Evolutionary conservation across 2,329 filamentous ascomycete genomes (phyloP), one percentile per base, ranked within the genome.

Genomic region (Pseudogymnoascus sp.): DNA sequence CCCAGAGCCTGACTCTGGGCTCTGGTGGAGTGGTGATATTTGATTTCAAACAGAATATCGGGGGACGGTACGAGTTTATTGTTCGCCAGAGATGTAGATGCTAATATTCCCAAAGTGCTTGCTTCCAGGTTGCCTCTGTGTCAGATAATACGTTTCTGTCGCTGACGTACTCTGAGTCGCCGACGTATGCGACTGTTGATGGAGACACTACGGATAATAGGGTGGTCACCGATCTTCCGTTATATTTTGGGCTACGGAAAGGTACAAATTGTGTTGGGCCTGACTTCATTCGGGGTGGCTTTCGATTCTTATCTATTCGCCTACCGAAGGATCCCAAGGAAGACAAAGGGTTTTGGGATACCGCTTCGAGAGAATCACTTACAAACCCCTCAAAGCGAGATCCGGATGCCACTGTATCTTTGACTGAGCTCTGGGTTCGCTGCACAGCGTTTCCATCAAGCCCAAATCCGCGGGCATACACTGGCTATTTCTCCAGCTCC

Each of bases 401-500:
- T 18, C 12, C 31, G 15, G n/a, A 31, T 27, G 37, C 18, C 25
- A 40, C 12, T 3, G 70, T 76, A 21, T 65, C 68, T 8, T 70
- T 77, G 35, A 70, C 69, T 7, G 67, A 69, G 31, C 61, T 77
- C 27, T 76, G 71, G 71, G 74, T 76, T 25, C 73, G 74, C 61
- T 77, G 73, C 67, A 76, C 75, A 1, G 72, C 75, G 0, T 76
- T 76, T 60, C 76, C 76, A 4, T 74, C 68, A 2, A 75, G 74
- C 77, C 71, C 79, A 2, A 79, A 83, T 66, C 74, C 82, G 13
- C 74, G 75, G 45, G 78, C 79, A 1, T 83, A 83, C 64, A 75
- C 79, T 48, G 81, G 81, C n/a, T 82, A 82, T 65, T 83, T 83
- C 64, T 74, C 80, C 64, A 76, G 73, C 63, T 76, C 72, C 40